Base-by-base conservation (phyloP, 257 asterid species). In the Gardenia jasminoides region DNA sequence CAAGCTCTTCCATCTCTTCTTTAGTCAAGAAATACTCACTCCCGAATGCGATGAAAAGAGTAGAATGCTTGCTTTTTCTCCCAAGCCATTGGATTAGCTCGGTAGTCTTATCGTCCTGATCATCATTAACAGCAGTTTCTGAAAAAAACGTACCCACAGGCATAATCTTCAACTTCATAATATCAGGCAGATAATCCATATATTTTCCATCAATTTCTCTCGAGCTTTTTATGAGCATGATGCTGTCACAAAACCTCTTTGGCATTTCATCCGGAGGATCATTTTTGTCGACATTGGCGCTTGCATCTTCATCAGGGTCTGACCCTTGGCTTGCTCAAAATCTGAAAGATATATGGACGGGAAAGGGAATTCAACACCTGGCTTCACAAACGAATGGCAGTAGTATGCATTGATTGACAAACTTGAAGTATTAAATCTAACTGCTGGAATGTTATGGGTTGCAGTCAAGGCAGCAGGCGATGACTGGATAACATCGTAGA, bases 131-230 rank as follows among this genome's bases (percentile, higher is more conserved):
- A 13, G 79, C 22, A 13, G 79, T 61, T 3, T 65, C 76, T 43
- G 78, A 80, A 48, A 81, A 69, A 1, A 79, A 72, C 0, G 88
- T 54, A 58, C 93, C 88, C 33, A 87, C 74, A 0, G 93, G 88
- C 10, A 83, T 0, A 47, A 85, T 44, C 68, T 76, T 75, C 73
- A 54, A 56, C 0, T 66, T 41, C 0, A 65, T 28, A 6, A 85
- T 3, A 1, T 72, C 82, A 1, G 76, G n/a, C 5, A 84, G 75
- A 76, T 81, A 87, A 76, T 90, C 88, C 24, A 87, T 69, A 46
- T 90, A 91, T 44, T 84, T 90, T 16, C 76, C 91, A 26, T 91
- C 94, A 1, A 88, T 79, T 41, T 64, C 89, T 66, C 78, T 82
- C 7, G 83, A 78, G 41, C 70, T 88, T 52, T 84, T 92, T 12